Base-by-base conservation (phyloP, 1,284 basidiomycete genomes). In the Apiotrichum gamsii region DNA sequence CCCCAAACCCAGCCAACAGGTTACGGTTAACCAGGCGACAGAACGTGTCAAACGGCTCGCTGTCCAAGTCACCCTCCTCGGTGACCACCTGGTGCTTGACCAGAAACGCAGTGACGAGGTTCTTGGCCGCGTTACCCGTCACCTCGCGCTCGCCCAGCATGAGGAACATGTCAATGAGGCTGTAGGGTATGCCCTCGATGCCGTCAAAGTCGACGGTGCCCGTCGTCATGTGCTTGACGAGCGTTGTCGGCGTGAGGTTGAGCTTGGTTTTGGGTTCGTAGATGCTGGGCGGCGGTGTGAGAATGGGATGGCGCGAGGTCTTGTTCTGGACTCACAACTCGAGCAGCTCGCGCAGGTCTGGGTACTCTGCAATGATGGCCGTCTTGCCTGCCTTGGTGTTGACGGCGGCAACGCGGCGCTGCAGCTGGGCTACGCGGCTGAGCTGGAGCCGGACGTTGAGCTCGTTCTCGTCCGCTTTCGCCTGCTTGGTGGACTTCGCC, bases 11-110 rank as follows among this genome's bases (percentile, higher is more conserved):
- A 25, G 61, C 62, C 1, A 54, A 56, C 19, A 71, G 43, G 47
- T 67, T 65, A 31, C 64, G 56, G 43, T 65, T 64, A 24, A 71
- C 39, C 21, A 69, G 43, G 31, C 60, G 53, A 23, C 52, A 47
- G 45, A 71, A 71, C 8, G 42, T 35, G 39, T 51, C 33, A 21
- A 38, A 40, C 18, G 18, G 24, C n/a, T 24, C 16, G 16, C 29
- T 16, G 16, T 13, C 23, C 3, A 5, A n/a, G 6, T 11, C 30
- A 3, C 19, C 8, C 3, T 10, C 32, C 24, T 25, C 24, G 29
- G 36, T 2, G 5, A 42, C 9, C 5, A 58, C 46, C 8, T 40
- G 45, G 24, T 61, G 47, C 13, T 33, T n/a, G 2, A 23, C 13
- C 5, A 67, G 39, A 32, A 67, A 70, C 6, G 24, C 5, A 5